A percentile compares a stretch with the other conserved stretches of the same genome.
Evolutionary conservation across 148 eudicot genomes (phyloP).

Genomic region (Cornus florida): DNA sequence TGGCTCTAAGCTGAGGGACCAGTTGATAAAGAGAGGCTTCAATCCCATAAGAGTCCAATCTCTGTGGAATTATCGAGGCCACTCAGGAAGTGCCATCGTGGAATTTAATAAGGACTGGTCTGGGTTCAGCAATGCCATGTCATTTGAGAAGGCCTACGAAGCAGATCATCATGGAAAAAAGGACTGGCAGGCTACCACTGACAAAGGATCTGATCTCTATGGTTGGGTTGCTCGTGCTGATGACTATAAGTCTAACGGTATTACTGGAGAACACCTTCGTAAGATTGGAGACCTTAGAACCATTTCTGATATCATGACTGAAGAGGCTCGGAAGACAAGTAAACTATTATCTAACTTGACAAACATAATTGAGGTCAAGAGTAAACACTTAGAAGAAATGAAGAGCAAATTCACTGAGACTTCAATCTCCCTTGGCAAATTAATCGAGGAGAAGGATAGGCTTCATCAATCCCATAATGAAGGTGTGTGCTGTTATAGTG

Average conservation of each 20-base stretch:
- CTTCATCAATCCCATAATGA: constrained; percentile 81
- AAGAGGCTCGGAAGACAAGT: constrained; percentile 58
- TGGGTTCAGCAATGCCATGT: constrained; percentile 77
- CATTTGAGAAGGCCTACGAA: constrained; percentile 87
- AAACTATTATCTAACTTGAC: constrained; percentile 72
- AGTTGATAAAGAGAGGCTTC: constrained; percentile 66
- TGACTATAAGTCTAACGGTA: constrained; percentile 67
- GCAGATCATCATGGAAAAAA: constrained; percentile 78
- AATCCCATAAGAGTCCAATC: constrained; percentile 83
- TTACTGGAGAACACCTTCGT: constrained; percentile 78
- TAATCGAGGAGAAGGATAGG: constrained; percentile 75
- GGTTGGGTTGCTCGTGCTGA: constrained; percentile 99
- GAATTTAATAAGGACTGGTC: constrained; percentile 88
- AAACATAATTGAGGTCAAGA: constrained; percentile 63
- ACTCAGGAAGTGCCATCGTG: constrained; percentile 84
- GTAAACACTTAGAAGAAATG: constrained; percentile 58
- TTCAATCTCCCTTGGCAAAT: constrained; percentile 38
- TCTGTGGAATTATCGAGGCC: constrained; percentile 80
- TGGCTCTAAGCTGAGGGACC: constrained; percentile 91
- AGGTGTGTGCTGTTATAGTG: constrained; percentile 35
- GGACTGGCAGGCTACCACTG: constrained; percentile 62
- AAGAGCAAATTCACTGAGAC: constrained; percentile 54
- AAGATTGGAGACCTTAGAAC: constrained; percentile 83
- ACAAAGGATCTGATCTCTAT: constrained; percentile 58
- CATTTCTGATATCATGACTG: constrained; percentile 69